Conservation (phyloP, 2,329 filamentous ascomycete genomes). For the Grosmannia huntii region DNA sequence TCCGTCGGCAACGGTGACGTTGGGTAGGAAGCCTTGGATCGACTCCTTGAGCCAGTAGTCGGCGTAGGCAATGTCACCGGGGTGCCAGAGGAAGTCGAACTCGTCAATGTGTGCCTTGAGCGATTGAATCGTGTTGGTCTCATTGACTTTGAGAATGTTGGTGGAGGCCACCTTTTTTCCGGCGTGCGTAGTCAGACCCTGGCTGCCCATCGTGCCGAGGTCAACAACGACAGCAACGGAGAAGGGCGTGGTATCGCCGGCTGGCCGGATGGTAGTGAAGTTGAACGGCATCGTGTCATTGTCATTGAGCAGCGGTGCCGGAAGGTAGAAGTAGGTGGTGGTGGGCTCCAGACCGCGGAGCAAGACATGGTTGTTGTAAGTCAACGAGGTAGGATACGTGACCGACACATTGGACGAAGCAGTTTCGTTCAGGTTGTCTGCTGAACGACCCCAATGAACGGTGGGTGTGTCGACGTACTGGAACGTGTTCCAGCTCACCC, state of each 20-base stretch:
- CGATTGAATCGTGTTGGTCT: constrained; percentile 8
- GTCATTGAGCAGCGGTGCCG: constrained; percentile 16
- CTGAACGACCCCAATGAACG: constrained; percentile 18
- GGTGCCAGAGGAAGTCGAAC: constrained; percentile 27
- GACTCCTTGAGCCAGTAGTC: constrained; percentile 29
- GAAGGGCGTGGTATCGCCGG: constrained; percentile 28
- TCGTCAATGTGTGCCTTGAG: constrained; percentile 1
- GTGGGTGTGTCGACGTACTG: constrained; percentile 15
- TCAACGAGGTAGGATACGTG: constrained; percentile 20
- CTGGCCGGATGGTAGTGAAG: constrained; percentile 21
- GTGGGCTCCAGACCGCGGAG: not conserved
- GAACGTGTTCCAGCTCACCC: constrained; percentile 22
- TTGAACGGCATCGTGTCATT: constrained; percentile 11
- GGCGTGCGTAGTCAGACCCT: constrained; percentile 7
- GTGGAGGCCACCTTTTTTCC: constrained; percentile 2
- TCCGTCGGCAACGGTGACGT: constrained; percentile 20
- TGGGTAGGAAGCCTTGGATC: constrained; percentile 22
- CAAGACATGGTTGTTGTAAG: constrained; percentile 16
- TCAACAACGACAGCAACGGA: constrained; percentile 35
- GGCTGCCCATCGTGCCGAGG: constrained; percentile 19
- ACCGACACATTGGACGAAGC: constrained; percentile 17
- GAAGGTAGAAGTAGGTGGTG: constrained; percentile 14
- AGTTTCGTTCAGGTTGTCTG: constrained; percentile 12
- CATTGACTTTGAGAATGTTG: constrained; percentile 7
- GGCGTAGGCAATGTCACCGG: constrained; percentile 37